Base-by-base conservation (phyloP, 2,329 filamentous ascomycete species). In the Cladosporium sp. region DNA sequence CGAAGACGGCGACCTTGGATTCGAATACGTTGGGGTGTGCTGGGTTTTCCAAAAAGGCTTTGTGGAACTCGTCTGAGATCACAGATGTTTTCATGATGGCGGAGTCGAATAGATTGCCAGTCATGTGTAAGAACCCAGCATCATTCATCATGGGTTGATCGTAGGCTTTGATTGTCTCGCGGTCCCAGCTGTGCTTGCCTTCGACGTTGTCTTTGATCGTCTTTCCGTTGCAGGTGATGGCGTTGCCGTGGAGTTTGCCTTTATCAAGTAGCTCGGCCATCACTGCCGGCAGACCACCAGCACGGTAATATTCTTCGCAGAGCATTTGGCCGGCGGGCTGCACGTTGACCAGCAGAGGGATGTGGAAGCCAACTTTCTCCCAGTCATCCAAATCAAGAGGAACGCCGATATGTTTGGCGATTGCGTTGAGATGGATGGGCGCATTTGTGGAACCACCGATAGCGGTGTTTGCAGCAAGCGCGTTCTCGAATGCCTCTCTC, bases 371-470 rank as follows among this genome's bases (percentile, higher is more conserved):
- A 13, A 78, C 59, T 0, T 57, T 59, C 57, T 80, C 77, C 76
- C 77, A 80, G 58, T 80, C 77, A 53, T 80, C 72, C 27, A 78
- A 60, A 11, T 72, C 67, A 0, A 80, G 61, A 1, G 69, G 61
- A 1, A 80, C 72, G 1, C 76, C 76, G 9, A 78, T 71, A 47
- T 80, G 77, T 52, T 74, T 75, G 2, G 78, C 77, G 18, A 80
- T 71, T 8, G 77, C 78, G 33, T 73, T 75, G 41, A 80, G 63
- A 58, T 80, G 78, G 42, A 80, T 78, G 0, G 77, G 76, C 0
- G 77, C 77, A 53, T 80, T 80, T 3, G 77, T 79, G 54, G 74
- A 78, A 12, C 78, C 78, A 20, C 78, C 78, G 47, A 80, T 78
- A 16, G 77, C 77, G 1, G 75, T 76, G 53, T 78, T 79, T 36